Percentiles rank a stretch among this genome's conserved stretches.
These are phyloP conservation scores for Leccinum incarnatum DNA, from an alignment of 768 basidiomycete species.

Conservation along the genomic window DNA sequence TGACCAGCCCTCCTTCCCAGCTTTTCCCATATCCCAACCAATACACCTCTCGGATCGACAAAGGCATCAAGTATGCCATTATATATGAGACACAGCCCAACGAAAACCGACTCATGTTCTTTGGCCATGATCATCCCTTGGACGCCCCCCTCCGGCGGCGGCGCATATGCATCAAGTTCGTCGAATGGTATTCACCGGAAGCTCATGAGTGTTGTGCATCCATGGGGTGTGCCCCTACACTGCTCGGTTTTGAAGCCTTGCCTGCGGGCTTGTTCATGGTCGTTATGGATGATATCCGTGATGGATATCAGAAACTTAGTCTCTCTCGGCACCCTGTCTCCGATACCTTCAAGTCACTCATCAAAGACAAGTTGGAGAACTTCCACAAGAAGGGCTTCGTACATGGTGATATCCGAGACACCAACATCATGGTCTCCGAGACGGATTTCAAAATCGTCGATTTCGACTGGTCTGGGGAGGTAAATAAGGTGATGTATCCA, in stretches of 20 bases:
- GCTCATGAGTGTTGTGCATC: constrained; percentile 24
- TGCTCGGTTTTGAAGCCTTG: constrained; percentile 25
- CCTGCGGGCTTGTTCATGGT: constrained; percentile 34
- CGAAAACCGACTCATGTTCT: constrained; percentile 9
- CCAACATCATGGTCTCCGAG: neutral
- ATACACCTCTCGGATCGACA: constrained; percentile 14
- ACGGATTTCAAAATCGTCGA: neutral
- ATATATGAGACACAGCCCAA: neutral
- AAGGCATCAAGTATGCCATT: neutral
- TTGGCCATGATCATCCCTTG: neutral
- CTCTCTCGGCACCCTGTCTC: neutral
- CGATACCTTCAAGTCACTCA: neutral
- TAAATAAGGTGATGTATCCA: neutral
- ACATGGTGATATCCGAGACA: neutral
- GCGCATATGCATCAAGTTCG: constrained; percentile 32
- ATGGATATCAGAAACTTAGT: neutral
- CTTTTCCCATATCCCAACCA: constrained; percentile 6
- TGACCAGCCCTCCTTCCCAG: neutral
- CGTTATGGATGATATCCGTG: constrained; percentile 27
- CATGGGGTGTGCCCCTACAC: constrained; percentile 25
- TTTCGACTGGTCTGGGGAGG: neutral
- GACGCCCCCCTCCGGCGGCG: too few relatives aligned
- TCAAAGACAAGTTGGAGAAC: neutral
- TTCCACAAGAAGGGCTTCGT: neutral
- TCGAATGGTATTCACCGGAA: constrained; percentile 21